Conservation (phyloP, 192 early-diverging fungal genomes). For the Podila epicladia region DNA sequence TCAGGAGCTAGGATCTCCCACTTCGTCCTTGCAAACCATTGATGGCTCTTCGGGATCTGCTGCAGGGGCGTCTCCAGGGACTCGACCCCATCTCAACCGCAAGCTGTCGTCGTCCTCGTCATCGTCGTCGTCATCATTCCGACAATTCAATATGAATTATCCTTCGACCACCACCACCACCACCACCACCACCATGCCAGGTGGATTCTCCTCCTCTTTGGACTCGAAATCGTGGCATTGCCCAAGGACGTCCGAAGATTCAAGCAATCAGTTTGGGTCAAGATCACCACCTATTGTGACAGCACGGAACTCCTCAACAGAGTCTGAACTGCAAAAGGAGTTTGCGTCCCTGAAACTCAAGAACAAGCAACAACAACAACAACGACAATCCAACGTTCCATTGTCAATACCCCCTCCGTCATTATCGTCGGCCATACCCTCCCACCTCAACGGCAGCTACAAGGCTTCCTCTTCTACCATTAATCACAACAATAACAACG, state of each 20-base stretch:
- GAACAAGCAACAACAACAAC: too few relatives aligned
- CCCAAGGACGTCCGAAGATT: not conserved
- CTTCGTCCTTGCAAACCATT: conserved; percentile 7
- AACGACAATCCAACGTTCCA: not conserved
- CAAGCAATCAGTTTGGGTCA: not conserved
- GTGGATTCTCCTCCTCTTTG: conserved; percentile 23
- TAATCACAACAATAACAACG: not conserved
- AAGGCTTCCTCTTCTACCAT: conserved; percentile 5
- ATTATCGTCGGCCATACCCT: not conserved
- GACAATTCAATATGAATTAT: not conserved
- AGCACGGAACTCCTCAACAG: not conserved
- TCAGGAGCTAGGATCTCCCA: not conserved
- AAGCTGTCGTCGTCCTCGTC: not conserved
- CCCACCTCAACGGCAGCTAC: not conserved
- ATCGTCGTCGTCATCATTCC: conserved; percentile 4
- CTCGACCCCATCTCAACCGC: conserved; percentile 22
- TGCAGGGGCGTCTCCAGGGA: not conserved
- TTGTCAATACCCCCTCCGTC: not conserved
- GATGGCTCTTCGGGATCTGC: not conserved
- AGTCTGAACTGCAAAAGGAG: too few relatives aligned
- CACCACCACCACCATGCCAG: conserved; percentile 21
- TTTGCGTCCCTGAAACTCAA: too few relatives aligned
- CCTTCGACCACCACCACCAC: not conserved
- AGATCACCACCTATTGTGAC: not conserved
- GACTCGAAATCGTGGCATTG: conserved; percentile 19